These are phyloP conservation scores for Teunomyces cretensis DNA, from an alignment of 805 yeast species.

Conservation along the genomic window DNA sequence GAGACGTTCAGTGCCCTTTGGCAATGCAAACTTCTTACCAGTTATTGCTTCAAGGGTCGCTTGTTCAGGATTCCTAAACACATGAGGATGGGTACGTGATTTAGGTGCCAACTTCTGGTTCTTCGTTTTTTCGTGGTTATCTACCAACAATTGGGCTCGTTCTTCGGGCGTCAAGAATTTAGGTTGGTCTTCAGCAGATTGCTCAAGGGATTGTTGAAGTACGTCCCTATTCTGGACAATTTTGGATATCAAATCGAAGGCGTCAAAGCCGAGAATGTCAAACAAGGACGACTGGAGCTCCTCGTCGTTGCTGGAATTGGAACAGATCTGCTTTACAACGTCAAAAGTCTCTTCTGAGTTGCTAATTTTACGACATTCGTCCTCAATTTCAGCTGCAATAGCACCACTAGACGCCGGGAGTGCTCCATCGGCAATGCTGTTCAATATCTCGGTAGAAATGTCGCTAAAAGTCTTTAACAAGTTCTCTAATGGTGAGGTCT, in stretches of 20 bases:
- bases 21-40: conserved; percentile 79
- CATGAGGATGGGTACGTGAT: conserved; percentile 75
- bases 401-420: conserved; percentile 8
- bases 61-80: conserved; percentile 62
- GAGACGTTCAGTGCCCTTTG: conserved; percentile 73
- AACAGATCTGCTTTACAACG: conserved; percentile 30
- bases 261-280: conserved; percentile 83
- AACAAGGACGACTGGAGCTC: conserved; percentile 70
- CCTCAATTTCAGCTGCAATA: conserved; percentile 19
- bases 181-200: conserved; percentile 6
- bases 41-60: conserved; percentile 47
- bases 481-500: conserved; percentile 23
- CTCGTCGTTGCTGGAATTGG: conserved; percentile 46
- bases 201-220: conserved; percentile 5
- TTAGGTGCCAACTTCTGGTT: conserved; percentile 50
- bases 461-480: conserved; percentile 39
- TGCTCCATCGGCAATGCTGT: conserved; percentile 21
- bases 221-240: conserved; percentile 49
- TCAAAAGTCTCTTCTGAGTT: conserved; percentile 30
- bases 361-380: conserved; percentile 35
- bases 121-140: conserved; percentile 50
- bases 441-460: conserved; percentile 31
- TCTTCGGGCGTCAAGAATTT: conserved; percentile 52
- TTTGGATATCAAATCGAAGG: conserved; percentile 73
- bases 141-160: conserved; percentile 51